Evolutionary conservation across 495 filamentous ascomycete genomes (phyloP).

Genomic region (Parathielavia appendiculata): DNA sequence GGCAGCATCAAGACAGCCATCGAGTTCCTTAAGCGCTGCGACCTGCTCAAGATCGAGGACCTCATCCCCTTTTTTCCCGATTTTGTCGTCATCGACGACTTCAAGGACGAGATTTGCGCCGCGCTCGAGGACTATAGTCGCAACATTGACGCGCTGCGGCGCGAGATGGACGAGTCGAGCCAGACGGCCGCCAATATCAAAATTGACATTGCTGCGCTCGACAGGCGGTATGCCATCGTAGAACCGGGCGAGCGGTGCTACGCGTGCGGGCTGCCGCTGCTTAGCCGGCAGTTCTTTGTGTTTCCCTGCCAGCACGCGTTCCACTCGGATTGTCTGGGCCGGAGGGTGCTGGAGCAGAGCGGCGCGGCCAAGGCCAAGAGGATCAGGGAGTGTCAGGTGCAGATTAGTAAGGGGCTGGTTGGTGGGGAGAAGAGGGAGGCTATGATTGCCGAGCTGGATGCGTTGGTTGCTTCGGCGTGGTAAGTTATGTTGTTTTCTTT

Average conservation of each 20-base stretch:
- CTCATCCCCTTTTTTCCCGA: slow-evolving; percentile 98
- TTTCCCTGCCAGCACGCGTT: slow-evolving; percentile 98
- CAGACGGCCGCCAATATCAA: slow-evolving; percentile 85
- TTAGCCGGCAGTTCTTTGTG: slow-evolving; percentile 91
- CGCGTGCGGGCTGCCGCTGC: slow-evolving; percentile 74
- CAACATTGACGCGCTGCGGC: slow-evolving; percentile 81
- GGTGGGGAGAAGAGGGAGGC: slow-evolving; percentile 64
- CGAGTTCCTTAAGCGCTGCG: slow-evolving; percentile 86
- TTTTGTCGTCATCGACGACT: slow-evolving; percentile 98
- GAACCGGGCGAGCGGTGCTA: slow-evolving; percentile 94
- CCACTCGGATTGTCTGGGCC: slow-evolving; percentile 86
- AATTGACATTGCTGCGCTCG: slow-evolving; percentile 73
- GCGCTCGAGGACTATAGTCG: slow-evolving; percentile 88
- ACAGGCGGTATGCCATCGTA: slow-evolving; percentile 89
- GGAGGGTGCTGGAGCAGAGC: slow-evolving; percentile 70
- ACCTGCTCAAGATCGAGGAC: slow-evolving; percentile 90
- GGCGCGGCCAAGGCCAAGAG: slow-evolving; percentile 68
- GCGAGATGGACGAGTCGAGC: slow-evolving; percentile 92
- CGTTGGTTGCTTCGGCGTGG: slow-evolving; percentile 61
- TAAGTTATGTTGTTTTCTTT: slow-evolving; percentile 28
- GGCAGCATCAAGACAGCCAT: slow-evolving; percentile 94
- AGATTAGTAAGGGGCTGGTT: slow-evolving; percentile 66
- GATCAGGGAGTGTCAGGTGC: slow-evolving; percentile 78
- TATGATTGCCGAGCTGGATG: slow-evolving; percentile 84
- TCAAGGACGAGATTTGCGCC: slow-evolving; percentile 94